Conservation (phyloP, 768 basidiomycete genomes). For the Neoboletus magnificus region DNA sequence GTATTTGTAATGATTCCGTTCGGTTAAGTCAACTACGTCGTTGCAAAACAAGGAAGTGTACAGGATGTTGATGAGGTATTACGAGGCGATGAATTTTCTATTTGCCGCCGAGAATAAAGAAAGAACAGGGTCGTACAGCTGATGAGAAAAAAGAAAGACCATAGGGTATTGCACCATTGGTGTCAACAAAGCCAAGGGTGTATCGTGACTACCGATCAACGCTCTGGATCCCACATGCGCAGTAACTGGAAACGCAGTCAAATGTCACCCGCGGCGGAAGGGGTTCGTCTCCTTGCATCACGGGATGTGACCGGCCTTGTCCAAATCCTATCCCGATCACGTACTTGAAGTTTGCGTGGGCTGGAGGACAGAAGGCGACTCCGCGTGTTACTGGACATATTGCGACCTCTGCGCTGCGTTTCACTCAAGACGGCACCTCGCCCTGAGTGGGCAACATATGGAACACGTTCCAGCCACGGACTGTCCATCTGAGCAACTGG, state of each 20-base stretch:
- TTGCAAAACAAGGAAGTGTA: conserved; percentile 9
- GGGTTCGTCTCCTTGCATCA: conserved; percentile 30
- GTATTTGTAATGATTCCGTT: background rate
- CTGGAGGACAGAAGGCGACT: conserved; percentile 16
- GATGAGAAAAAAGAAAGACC: conserved; percentile 13
- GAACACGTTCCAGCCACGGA: conserved; percentile 5
- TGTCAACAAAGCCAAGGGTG: background rate
- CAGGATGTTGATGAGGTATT: conserved; percentile 6
- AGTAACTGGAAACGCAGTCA: conserved; percentile 10
- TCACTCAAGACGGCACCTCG: background rate
- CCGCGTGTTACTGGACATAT: conserved; percentile 10
- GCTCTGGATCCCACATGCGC: conserved; percentile 7
- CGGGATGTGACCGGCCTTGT: conserved; percentile 21
- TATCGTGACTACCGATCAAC: conserved; percentile 13
- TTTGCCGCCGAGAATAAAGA: conserved; percentile 3
- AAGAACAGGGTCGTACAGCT: conserved; percentile 11
- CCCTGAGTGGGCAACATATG: conserved; percentile 1
- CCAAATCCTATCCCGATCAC: conserved; percentile 23
- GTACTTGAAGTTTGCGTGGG: conserved; percentile 17
- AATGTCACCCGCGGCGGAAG: conserved; percentile 33
- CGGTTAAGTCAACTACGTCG: background rate
- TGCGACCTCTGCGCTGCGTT: conserved; percentile 8
- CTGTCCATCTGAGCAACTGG: conserved; percentile 5
- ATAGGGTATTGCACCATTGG: background rate
- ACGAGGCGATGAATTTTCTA: background rate